Evolutionary conservation across 1,139 yeast species (phyloP).

Genomic region (Kazachstania sp.): DNA sequence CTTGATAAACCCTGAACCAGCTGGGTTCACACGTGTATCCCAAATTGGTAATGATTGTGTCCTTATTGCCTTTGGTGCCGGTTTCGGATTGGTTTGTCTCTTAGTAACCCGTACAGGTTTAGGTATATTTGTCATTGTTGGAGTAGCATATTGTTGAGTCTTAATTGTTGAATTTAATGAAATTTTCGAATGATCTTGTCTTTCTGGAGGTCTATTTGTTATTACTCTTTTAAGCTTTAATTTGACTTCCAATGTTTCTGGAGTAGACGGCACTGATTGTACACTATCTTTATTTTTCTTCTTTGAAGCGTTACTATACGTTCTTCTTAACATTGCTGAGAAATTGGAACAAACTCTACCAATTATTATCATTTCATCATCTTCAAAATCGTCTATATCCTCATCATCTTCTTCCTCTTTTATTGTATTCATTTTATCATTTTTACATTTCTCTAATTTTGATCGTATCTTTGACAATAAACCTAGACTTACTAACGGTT

Average conservation of each 20-base stretch:
- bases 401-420: conserved; percentile 10
- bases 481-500: conserved; percentile 71
- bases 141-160: conserved; percentile 1
- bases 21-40: conserved; percentile 27
- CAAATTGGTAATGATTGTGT: conserved; percentile 57
- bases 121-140: conserved; percentile 1
- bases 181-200: not conserved
- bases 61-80: conserved; percentile 51
- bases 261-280: conserved; percentile 2
- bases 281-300: conserved; percentile 3
- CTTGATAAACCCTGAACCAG: conserved; percentile 28
- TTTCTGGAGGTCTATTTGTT: conserved; percentile 3
- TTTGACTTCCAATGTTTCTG: conserved; percentile 57
- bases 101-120: conserved; percentile 3
- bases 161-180: not conserved
- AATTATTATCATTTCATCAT: conserved; percentile 40
- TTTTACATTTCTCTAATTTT: conserved; percentile 11
- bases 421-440: conserved; percentile 13
- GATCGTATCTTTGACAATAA: conserved; percentile 41
- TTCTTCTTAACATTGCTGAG: conserved; percentile 46
- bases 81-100: conserved; percentile 31
- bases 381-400: conserved; percentile 16
- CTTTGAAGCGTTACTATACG: conserved; percentile 33
- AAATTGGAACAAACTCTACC: conserved; percentile 68
- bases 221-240: conserved; percentile 43